A percentile compares a stretch with the other conserved stretches of the same genome.
Conservation (phyloP, 345 rosid species). For the Lepidium africanum region DNA sequence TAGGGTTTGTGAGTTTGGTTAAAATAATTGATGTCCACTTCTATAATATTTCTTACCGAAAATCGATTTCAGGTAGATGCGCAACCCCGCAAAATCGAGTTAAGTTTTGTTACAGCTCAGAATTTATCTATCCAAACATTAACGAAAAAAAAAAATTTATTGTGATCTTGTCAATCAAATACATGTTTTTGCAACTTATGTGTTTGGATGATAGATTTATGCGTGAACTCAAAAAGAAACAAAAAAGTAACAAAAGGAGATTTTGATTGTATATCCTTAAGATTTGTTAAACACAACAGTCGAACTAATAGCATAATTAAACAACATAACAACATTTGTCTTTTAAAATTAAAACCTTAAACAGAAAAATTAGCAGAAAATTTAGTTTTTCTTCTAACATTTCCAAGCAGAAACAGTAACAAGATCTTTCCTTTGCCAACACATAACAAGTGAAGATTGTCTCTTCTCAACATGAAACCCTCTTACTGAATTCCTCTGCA, state of each 20-base stretch:
- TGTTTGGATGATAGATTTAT: background rate
- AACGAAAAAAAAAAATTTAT: no score
- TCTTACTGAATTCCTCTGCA: slow-evolving; percentile 54
- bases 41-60: no score
- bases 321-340: slow-evolving; percentile 5
- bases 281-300: slow-evolving; percentile 14
- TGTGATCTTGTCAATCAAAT: no score
- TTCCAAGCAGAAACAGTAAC: slow-evolving; percentile 89
- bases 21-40: no score
- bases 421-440: slow-evolving; percentile 86
- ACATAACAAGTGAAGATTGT: slow-evolving; percentile 61
- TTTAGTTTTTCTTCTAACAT: slow-evolving; percentile 34
- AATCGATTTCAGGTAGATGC: no score
- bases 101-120: no score
- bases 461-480: slow-evolving; percentile 86
- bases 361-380: background rate
- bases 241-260: slow-evolving; percentile 20
- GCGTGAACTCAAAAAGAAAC: background rate
- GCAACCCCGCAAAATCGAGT: no score
- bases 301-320: slow-evolving; percentile 8
- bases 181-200: no score
- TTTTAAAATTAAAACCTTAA: background rate
- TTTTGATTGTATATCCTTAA: slow-evolving; percentile 19
- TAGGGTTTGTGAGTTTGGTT: no score
- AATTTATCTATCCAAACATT: no score